Evolutionary conservation across 495 filamentous ascomycete genomes (phyloP), one percentile per base, ranked within the genome.

Genomic region (Hypoxylon intermedium): DNA sequence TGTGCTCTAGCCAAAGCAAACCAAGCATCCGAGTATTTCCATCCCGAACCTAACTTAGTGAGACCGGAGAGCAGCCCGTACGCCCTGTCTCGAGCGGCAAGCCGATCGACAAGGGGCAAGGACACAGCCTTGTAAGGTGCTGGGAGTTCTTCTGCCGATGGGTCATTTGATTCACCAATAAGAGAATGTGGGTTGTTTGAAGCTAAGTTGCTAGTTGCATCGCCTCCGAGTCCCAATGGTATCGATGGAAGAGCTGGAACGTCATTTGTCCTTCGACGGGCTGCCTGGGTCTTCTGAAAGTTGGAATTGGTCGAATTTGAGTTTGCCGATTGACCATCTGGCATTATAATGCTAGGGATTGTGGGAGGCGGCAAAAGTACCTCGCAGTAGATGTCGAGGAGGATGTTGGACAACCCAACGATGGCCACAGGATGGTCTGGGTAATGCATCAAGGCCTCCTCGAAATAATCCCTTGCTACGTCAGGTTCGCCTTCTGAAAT

Each of bases 21-120:
- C 94, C 94, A 98, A 15, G 93, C 94, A 69, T 97, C 94, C n/a
- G 87, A 85, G 66, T 87, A 83, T 71, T 97, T 91, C 95, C 95
- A 98, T 4, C 92, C 93, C 21, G 75, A 79, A n/a, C 92, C 92
- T 2, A 90, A 82, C 74, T 89, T 93, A 1, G 91, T 97, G 50
- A 98, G 79, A 1, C 82, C 81, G 6, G 86, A 87, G 0, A 98
- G 82, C 37, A 98, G 80, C 9, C 84, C 87, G 67, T 90, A 91
- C 1, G 95, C 94, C 15, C 95, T 83, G 67, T 98, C 93, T 23
- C 91, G 83, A 21, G 91, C 89, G 12, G 89, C 87, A n/a, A 94
- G 81, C 13, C 89, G 84, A 68, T 92, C 89, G 20, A 91, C 78
- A 20, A 88, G 79, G 40, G 84, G 85, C 15, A 88, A 81, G 9